Base-by-base conservation (phyloP, 2,329 filamentous ascomycete genomes). In the Bipolaris bicolor region DNA sequence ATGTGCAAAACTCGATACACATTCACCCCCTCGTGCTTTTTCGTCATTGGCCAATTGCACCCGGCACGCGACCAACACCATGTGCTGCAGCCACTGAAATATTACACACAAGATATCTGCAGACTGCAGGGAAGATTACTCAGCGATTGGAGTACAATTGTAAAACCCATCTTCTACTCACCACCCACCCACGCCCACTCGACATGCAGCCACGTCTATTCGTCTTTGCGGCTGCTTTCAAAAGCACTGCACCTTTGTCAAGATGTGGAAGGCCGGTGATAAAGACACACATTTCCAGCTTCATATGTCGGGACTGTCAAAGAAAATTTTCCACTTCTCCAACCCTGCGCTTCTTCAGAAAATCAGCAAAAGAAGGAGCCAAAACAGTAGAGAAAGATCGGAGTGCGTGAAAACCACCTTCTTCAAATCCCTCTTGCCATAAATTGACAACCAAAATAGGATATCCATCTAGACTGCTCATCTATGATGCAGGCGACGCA, bases 401-500 rank as follows among this genome's bases (percentile, higher is more conserved):
- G 39, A 66, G 72, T 74, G 57, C 33, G 64, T 46, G 10, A n/a
- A 4, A 1, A 0, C 2, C 10, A 11, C 24, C 4, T 11, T n/a
- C 7, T 22, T 2, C 9, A 9, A 9, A 13, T 3, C 4, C 10
- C 4, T 5, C 16, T 5, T 29, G n/a, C 16, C 16, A 33, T 11
- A 11, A 22, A 22, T 54, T 61, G 44, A 62, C 22, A 13, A 3
- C 7, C 5, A 0, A 26, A 26, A 60, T 60, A 66, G 61, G 72
- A 69, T 67, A 71, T 66, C 46, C 63, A 46, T 58, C 65, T 52
- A 54, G 60, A 13, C 60, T 77, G 6, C 52, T 73, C 43, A 76
- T 77, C 24, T 77, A 77, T 52, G 67, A 76, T 62, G 73, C 75
- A 7, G 75, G 75, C 31, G 70, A 74, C 20, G 67, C 69, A 10